phyloP scores from a whole-genome alignment of 108 stramenopile species.

The Nitzschia palea region DNA sequence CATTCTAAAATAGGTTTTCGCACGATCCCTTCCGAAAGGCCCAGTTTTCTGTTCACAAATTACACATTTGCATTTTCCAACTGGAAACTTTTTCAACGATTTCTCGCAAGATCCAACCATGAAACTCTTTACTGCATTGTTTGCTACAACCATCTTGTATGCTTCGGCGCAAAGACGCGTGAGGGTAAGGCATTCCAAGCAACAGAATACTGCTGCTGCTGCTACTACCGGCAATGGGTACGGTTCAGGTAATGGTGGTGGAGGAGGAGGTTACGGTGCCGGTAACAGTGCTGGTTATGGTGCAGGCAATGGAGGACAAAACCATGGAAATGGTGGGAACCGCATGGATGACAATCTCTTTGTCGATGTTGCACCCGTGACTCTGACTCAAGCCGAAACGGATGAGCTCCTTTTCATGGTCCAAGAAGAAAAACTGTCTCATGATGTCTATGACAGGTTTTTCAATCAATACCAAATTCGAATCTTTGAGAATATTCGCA shows the following conservation, averaged over 20 bases:
- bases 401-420: not conserved
- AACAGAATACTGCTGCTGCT: not conserved
- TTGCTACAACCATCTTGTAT: not conserved
- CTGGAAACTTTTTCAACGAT: not conserved
- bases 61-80: not conserved
- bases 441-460: not conserved
- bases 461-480: not conserved
- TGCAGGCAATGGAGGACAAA: not conserved
- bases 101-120: no score
- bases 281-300: not conserved
- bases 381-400: not conserved
- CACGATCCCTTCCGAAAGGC: not conserved
- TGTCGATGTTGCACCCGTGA: not conserved
- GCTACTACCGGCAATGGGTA: not conserved
- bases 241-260: not conserved
- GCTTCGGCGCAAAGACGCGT: not conserved
- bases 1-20: no score
- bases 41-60: not conserved
- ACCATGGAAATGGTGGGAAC: not conserved
- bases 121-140: not conserved
- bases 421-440: not conserved
- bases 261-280: not conserved
- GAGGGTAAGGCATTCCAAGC: not conserved
- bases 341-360: not conserved
- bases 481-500: not conserved